Conservation (phyloP, 2,329 filamentous ascomycete genomes). For the Macroventuria anomochaeta region DNA sequence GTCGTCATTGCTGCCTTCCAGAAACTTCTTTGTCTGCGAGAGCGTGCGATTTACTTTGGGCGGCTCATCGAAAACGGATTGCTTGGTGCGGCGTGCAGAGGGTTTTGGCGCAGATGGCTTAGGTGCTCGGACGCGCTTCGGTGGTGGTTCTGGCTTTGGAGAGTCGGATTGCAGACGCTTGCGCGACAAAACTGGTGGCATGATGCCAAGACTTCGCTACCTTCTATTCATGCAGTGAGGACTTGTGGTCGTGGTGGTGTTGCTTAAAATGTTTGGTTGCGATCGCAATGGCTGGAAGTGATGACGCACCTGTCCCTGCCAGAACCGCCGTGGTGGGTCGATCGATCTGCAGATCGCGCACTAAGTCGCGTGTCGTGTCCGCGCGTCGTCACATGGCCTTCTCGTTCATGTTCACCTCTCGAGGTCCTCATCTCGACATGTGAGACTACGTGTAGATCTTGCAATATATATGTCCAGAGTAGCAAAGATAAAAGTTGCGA, state of each 20-base stretch:
- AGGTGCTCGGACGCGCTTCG: slow-evolving; percentile 32
- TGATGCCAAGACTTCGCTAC: slow-evolving; percentile 40
- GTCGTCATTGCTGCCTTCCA: slow-evolving; percentile 51
- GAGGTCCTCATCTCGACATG: too few relatives aligned
- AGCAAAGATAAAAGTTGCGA: too few relatives aligned
- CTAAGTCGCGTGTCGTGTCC: slow-evolving; percentile 24
- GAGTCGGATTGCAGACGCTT: slow-evolving; percentile 66
- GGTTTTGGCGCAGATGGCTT: slow-evolving; percentile 25
- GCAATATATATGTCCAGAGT: too few relatives aligned
- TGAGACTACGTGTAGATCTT: too few relatives aligned
- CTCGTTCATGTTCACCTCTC: neutral
- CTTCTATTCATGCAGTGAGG: neutral
- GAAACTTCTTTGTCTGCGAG: slow-evolving; percentile 45
- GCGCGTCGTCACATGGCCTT: slow-evolving; percentile 24
- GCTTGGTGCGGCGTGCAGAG: slow-evolving; percentile 38
- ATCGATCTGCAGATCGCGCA: slow-evolving; percentile 24
- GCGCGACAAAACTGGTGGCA: slow-evolving; percentile 72
- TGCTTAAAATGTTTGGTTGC: neutral
- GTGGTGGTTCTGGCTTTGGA: slow-evolving; percentile 47
- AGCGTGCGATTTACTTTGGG: slow-evolving; percentile 42
- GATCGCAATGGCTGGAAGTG: slow-evolving; percentile 20
- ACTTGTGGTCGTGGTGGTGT: neutral
- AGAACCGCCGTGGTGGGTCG: slow-evolving; percentile 27
- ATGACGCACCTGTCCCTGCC: slow-evolving; percentile 33
- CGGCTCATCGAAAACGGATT: slow-evolving; percentile 52